Evolutionary conservation across 129 eudicot genomes (phyloP).

Genomic region (Centella asiatica): DNA sequence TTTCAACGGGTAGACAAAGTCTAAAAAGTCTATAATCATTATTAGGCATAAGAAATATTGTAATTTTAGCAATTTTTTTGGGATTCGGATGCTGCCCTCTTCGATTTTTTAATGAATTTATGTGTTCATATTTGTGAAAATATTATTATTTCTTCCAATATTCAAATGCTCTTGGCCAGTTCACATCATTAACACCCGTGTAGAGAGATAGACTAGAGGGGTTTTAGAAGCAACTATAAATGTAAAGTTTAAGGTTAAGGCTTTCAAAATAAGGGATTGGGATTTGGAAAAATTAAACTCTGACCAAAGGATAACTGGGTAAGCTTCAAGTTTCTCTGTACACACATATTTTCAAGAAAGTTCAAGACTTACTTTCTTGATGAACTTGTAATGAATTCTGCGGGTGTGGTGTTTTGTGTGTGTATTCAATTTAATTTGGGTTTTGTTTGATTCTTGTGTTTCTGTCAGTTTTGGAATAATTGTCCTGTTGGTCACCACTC

Average conservation of each 20-base stretch:
- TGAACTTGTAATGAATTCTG: constrained; percentile 7
- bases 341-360: constrained; percentile 3
- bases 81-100: constrained; percentile 22
- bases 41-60: background rate
- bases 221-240: constrained; percentile 27
- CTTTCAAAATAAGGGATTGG: constrained; percentile 10
- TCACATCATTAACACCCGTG: constrained; percentile 43
- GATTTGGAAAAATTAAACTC: constrained; percentile 13
- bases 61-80: constrained; percentile 14
- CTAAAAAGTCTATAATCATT: constrained; percentile 1
- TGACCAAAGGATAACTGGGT: constrained; percentile 26
- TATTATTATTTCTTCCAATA: background rate
- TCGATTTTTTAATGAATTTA: constrained; percentile 11
- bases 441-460: too few species aligned
- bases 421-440: too few species aligned
- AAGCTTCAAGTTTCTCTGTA: constrained; percentile 6
- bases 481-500: background rate
- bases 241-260: constrained; percentile 27
- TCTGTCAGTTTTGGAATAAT: too few species aligned
- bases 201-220: constrained; percentile 16
- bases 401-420: background rate
- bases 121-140: constrained; percentile 17
- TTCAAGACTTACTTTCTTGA: background rate
- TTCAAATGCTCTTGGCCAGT: constrained; percentile 27
- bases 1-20: constrained; percentile 15